Base-by-base conservation (phyloP, 1,139 yeast species). In the Pichia norvegensis region DNA sequence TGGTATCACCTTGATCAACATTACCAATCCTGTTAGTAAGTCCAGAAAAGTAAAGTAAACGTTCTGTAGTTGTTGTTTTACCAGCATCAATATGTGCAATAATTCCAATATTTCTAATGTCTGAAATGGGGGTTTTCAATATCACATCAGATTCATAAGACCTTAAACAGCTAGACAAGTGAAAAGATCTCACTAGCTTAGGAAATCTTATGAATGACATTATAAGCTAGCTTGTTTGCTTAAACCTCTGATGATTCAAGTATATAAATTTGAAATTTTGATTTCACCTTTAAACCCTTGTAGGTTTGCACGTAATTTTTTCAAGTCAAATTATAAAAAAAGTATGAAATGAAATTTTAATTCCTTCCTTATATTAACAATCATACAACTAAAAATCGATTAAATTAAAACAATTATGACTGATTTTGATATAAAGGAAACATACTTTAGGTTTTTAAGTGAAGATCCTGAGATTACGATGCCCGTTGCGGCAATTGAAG, bases 401-500 rank as follows among this genome's bases (percentile, higher is more conserved):
- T 40, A 23, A 16, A 29, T 29, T 16, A 33, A 31, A 14, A n/a
- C 6, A 29, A 33, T 7, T 17, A 51, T 47, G 54, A 22, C 49
- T 6, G 72, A 69, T 35, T 87, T 90, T 60, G 95, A 88, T 63
- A 87, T 92, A 55, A 87, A 83, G 43, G 72, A 78, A 55, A 79
- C 92, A 0, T 92, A 92, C 62, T 73, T 85, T 52, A 76, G 77
- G 63, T 88, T 86, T 63, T 71, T 92, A 49, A 78, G 76, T 53
- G 95, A 88, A 47, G 97, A 92, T 65, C 74, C 85, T 22, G 97
- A 92, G 46, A 85, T 94, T 81, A 90, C 98, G 13, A 94, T 90
- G 97, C 99, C 99, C 4, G 86, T 94, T 37, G 99, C 98, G 44
- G 98, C 98, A 43, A 94, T 94, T 59, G 97, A 92, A 66, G 81